Conservation (phyloP, 495 filamentous ascomycete genomes). For the Penicillium soppii region DNA sequence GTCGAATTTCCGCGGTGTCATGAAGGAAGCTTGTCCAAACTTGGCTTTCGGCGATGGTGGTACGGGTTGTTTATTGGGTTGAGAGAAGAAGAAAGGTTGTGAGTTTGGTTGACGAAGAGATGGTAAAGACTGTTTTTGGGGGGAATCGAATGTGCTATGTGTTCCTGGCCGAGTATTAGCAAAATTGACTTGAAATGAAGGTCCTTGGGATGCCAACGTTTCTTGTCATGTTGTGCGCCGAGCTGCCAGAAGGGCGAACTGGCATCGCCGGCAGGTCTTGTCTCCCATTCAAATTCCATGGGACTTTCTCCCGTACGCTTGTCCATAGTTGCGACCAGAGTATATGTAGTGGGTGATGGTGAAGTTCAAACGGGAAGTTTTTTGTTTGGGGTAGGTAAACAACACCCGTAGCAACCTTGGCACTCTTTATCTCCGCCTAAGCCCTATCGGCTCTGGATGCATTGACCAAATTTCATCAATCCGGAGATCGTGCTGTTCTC, state of each 20-base stretch:
- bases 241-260: conserved; percentile 60
- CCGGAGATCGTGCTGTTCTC: too few relatives aligned
- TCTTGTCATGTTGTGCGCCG: conserved; percentile 46
- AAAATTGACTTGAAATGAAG: background rate
- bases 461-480: too few relatives aligned
- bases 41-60: conserved; percentile 31
- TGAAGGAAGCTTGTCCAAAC: conserved; percentile 72
- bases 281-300: conserved; percentile 70
- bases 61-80: conserved; percentile 27
- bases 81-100: conserved; percentile 46
- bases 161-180: conserved; percentile 38
- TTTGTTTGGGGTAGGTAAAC: conserved; percentile 32
- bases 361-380: conserved; percentile 18
- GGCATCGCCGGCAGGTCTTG: conserved; percentile 52
- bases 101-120: conserved; percentile 49
- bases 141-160: conserved; percentile 52
- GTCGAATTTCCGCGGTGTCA: conserved; percentile 73
- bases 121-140: conserved; percentile 46
- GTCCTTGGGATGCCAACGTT: conserved; percentile 42
- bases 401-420: conserved; percentile 25
- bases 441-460: too few relatives aligned
- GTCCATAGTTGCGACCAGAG: conserved; percentile 26
- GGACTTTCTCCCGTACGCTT: conserved; percentile 56
- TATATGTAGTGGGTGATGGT: conserved; percentile 10
- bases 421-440: conserved; percentile 8